Evolutionary conservation across 345 rosid species (phyloP), one percentile per base, ranked within the genome.

Genomic region (Aegle marmelos): DNA sequence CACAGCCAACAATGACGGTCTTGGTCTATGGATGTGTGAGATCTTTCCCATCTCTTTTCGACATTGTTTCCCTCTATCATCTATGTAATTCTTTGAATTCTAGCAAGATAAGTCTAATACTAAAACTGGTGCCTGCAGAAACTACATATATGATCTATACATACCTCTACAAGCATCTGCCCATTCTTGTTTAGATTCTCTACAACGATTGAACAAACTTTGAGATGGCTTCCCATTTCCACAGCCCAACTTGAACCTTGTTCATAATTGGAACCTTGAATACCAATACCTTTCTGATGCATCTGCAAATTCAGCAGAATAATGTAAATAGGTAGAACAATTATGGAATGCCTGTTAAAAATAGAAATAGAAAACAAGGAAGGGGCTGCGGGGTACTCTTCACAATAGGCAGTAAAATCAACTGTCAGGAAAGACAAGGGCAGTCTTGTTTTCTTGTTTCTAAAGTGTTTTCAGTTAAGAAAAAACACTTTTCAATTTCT

Each of bases 161-260:
- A 77, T 70, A 94, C 99, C 99, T 92, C 97, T 63, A 96, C 90
- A 67, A 92, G 93, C 90, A 96, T 89, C 87, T 91, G 93, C 33
- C 99, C 97, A 14, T 82, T 90, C 83, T 90, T 89, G 85, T 84
- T 87, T 69, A 94, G 88, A 86, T 94, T 91, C 90, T 96, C 97
- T 57, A 96, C 98, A n/a, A 94, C 67, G 64, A 96, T 94, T 25
- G 98, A 91, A 82, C 92, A 90, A 81, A 94, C 95, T 83, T 92
- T 92, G 79, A 92, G 88, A 86, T 90, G 97, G 79, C 97, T 91
- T 77, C 98, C 97, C 66, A 96, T 91, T 83, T 96, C 97, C 75
- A 94, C 93, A 4, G 94, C 98, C 85, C 95, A 91, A 79, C 89
- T 92, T 63, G 94, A 86, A 77, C 92, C 97, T 41, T 87, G 88